These are phyloP conservation scores for Phialophora macrospora DNA, from an alignment of 2,329 filamentous ascomycete species.

Conservation along the genomic window DNA sequence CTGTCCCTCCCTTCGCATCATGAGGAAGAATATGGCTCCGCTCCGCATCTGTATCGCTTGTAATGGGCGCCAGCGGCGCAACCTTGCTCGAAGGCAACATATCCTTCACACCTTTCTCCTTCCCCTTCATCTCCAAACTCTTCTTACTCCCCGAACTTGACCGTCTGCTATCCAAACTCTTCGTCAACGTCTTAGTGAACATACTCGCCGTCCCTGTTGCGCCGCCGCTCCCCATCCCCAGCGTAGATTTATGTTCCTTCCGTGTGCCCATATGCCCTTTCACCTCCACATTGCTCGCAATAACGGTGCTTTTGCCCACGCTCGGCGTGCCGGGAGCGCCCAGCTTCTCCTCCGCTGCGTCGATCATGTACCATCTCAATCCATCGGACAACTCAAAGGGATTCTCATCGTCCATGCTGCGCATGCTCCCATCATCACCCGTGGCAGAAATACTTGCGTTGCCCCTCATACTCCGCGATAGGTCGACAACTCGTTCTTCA, in stretches of 20 bases:
- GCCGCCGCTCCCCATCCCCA: conserved; percentile 37
- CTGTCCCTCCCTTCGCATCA: conserved; percentile 2
- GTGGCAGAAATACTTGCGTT: conserved; percentile 47
- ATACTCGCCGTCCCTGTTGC: conserved; percentile 52
- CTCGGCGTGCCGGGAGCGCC: conserved; percentile 91
- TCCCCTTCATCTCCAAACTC: conserved; percentile 49
- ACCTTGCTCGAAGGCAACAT: conserved; percentile 24
- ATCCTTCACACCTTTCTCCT: conserved; percentile 28
- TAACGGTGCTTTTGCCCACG: conserved; percentile 87
- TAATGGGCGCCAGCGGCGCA: conserved; percentile 32
- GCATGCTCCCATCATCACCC: conserved; percentile 53
- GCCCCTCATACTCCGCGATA: conserved; percentile 69
- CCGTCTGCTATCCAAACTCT: conserved; percentile 86
- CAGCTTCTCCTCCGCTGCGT: conserved; percentile 90
- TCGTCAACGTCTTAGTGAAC: conserved; percentile 77
- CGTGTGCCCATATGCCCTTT: conserved; percentile 63
- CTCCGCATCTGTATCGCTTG: conserved; percentile 43
- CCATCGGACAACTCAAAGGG: conserved; percentile 96
- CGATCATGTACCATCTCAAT: conserved; percentile 92
- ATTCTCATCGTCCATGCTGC: conserved; percentile 82
- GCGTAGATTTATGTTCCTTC: conserved; percentile 33
- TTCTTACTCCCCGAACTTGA: conserved; percentile 87
- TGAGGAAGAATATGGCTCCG: conserved; percentile 32
- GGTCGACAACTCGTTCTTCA: conserved; percentile 89
- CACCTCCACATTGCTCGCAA: conserved; percentile 83